Percentiles rank a stretch among this genome's conserved stretches.
Evolutionary conservation across 2,329 filamentous ascomycete species (phyloP).

Genomic region (Penicillium decumbens): DNA sequence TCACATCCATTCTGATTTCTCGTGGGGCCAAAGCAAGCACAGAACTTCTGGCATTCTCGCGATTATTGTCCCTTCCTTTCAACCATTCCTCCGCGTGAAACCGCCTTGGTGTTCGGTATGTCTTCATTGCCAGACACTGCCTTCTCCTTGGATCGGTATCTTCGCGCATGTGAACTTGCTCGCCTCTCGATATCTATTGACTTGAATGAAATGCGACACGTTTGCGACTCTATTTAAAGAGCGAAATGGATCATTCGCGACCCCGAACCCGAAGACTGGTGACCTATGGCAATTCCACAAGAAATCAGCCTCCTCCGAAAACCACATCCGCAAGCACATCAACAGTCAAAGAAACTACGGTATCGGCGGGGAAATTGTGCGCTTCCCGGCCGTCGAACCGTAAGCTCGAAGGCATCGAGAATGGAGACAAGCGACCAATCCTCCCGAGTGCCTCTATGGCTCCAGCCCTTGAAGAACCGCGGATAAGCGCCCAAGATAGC

Average conservation of each 20-base stretch:
- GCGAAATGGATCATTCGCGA: conserved; percentile 17
- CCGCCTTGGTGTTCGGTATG: not conserved
- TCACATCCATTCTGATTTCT: not conserved
- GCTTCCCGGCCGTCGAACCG: not conserved
- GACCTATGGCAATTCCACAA: conserved; percentile 37
- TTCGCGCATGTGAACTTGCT: not conserved
- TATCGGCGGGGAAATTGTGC: not conserved
- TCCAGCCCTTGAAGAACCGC: not conserved
- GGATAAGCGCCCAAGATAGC: conserved; percentile 4
- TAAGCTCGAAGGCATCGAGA: conserved; percentile 1
- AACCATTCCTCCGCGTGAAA: not conserved
- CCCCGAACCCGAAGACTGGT: conserved; percentile 29
- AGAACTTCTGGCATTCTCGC: not conserved
- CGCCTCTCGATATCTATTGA: not conserved
- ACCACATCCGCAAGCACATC: not conserved
- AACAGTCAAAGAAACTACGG: not conserved
- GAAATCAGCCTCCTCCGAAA: conserved; percentile 6
- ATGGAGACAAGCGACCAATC: conserved; percentile 3
- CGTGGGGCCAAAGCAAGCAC: not conserved
- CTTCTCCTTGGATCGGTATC: not conserved
- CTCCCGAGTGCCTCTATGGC: not conserved
- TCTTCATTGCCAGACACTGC: not conserved
- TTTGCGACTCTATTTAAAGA: not conserved
- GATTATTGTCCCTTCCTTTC: not conserved
- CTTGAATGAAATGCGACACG: conserved; percentile 4